A percentile compares a stretch with the other conserved stretches of the same genome.
Conservation (phyloP, 2,329 filamentous ascomycete genomes). For the Claviceps capensis region DNA sequence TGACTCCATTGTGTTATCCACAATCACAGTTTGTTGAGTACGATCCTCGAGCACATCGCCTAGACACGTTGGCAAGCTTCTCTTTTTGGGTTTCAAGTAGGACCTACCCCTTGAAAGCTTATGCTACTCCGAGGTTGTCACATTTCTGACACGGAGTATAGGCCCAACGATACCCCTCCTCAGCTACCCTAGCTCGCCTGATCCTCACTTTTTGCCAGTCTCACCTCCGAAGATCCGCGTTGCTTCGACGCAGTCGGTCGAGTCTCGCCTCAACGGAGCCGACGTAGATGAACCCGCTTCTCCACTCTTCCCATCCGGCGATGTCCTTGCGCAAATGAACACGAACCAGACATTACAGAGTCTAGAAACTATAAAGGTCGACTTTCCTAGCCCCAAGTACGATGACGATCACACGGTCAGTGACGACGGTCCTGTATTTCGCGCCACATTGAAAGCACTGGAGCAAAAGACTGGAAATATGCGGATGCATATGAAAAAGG, state of each 20-base stretch:
- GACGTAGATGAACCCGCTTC: constrained; percentile 52
- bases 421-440: constrained; percentile 89
- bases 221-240: constrained; percentile 67
- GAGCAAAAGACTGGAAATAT: constrained; percentile 96
- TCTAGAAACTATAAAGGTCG: constrained; percentile 58
- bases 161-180: constrained; percentile 26
- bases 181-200: constrained; percentile 51
- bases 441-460: constrained; percentile 89
- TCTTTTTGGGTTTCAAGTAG: constrained; percentile 87
- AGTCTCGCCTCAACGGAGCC: constrained; percentile 64
- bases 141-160: constrained; percentile 12
- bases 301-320: constrained; percentile 28
- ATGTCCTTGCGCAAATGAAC: constrained; percentile 18
- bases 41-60: constrained; percentile 76
- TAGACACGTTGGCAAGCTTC: constrained; percentile 83
- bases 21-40: constrained; percentile 82
- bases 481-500: constrained; percentile 88
- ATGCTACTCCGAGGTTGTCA: neutral
- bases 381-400: constrained; percentile 74
- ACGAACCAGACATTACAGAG: constrained; percentile 12
- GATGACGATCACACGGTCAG: constrained; percentile 72
- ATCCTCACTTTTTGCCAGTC: constrained; percentile 57
- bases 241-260: constrained; percentile 75
- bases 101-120: constrained; percentile 11
- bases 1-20: neutral